Conservation (phyloP, 2,329 filamentous ascomycete genomes). For the Dryadomyces quercivorus region DNA sequence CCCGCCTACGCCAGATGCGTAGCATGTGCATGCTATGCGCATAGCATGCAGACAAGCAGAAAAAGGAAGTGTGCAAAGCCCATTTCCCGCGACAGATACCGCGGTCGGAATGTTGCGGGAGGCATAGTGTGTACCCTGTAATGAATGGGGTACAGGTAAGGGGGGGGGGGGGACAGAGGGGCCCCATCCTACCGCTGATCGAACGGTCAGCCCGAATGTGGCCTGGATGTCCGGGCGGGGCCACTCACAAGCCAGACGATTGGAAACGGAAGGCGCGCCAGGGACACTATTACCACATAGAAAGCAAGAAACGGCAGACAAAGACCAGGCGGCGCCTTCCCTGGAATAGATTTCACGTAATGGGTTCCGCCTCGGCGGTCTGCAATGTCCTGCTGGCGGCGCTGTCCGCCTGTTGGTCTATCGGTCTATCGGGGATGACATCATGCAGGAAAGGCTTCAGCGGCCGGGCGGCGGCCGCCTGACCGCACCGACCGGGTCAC, state of each 20-base stretch:
- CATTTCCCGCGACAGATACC: not conserved
- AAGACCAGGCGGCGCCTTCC: not conserved
- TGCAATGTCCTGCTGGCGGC: too few species aligned
- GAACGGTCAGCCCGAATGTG: too few species aligned
- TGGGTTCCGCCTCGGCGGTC: not conserved
- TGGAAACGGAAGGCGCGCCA: not conserved
- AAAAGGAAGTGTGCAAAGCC: not conserved
- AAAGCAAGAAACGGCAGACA: not conserved
- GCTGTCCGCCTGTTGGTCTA: not conserved
- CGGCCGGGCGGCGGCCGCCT: too few species aligned
- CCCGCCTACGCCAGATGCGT: too few species aligned
- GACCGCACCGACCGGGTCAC: too few species aligned
- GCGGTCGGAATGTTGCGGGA: not conserved
- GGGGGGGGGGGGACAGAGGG: not conserved
- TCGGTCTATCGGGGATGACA: too few species aligned
- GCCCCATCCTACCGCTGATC: too few species aligned
- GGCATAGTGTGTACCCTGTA: too few species aligned
- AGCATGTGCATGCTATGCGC: too few species aligned
- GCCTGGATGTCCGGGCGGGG: not conserved
- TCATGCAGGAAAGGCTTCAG: not conserved
- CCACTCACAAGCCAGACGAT: constrained; percentile 2
- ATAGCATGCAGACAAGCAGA: too few species aligned
- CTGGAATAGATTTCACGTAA: not conserved
- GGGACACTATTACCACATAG: constrained; percentile 26
- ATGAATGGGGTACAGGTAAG: not conserved